Evolutionary conservation across 2,329 filamentous ascomycete genomes (phyloP).

Genomic region (Rhinocladiella mackenziei): DNA sequence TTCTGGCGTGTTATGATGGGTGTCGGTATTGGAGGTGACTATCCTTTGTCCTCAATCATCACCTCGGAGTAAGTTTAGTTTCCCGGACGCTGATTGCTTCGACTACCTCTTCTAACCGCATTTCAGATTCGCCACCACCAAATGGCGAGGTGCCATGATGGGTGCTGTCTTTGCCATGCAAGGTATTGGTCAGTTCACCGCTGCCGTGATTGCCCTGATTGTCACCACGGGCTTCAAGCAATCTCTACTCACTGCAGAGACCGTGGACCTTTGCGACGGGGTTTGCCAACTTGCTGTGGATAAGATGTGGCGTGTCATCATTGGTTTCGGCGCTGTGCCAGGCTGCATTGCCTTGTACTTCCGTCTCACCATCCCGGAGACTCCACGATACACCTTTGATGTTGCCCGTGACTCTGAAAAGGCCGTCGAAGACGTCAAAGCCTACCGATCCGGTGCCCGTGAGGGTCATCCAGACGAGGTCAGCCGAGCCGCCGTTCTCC

Average conservation of each 20-base stretch:
- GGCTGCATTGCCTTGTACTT: slow-evolving; percentile 81
- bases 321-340: slow-evolving; percentile 76
- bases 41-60: slow-evolving; percentile 76
- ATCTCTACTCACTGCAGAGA: slow-evolving; percentile 52
- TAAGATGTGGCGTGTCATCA: slow-evolving; percentile 81
- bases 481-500: slow-evolving; percentile 56
- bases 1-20: slow-evolving; percentile 82
- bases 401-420: slow-evolving; percentile 70
- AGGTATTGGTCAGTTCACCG: slow-evolving; percentile 72
- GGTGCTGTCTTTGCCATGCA: slow-evolving; percentile 83
- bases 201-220: slow-evolving; percentile 72
- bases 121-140: slow-evolving; percentile 68
- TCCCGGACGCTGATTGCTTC: background rate
- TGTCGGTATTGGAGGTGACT: slow-evolving; percentile 75
- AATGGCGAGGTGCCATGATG: slow-evolving; percentile 85
- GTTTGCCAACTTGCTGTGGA: slow-evolving; percentile 69
- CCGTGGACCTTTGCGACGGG: slow-evolving; percentile 55
- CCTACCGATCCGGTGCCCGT: slow-evolving; percentile 65
- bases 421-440: slow-evolving; percentile 66
- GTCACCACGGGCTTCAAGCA: slow-evolving; percentile 67
- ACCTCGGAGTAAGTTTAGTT: slow-evolving; percentile 62
- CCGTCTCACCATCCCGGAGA: slow-evolving; percentile 81
- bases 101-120: slow-evolving; percentile 7
- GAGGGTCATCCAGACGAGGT: slow-evolving; percentile 66
- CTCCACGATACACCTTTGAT: slow-evolving; percentile 83